These are phyloP conservation scores for Bryopsis sp. DNA, from an alignment of 139 green algal genomes.

Conservation along the genomic window DNA sequence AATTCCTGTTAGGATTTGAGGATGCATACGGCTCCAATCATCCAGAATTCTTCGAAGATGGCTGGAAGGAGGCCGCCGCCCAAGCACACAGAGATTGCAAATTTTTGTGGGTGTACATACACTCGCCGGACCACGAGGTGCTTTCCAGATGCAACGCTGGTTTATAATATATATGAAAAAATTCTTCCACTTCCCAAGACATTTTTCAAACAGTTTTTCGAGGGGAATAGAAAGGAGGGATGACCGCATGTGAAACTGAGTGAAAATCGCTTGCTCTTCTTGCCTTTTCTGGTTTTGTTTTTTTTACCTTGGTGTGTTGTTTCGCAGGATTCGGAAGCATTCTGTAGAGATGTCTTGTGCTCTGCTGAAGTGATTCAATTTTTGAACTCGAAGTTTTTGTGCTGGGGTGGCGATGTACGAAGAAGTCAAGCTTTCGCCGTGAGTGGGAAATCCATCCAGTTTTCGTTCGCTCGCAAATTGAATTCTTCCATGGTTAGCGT, in stretches of 20 bases:
- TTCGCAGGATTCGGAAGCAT: slow-evolving; percentile 54
- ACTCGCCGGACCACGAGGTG: slow-evolving; percentile 58
- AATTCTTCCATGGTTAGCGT: too few relatives aligned
- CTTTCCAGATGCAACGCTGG: too few relatives aligned
- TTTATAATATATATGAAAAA: too few relatives aligned
- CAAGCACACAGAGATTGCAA: slow-evolving; percentile 50
- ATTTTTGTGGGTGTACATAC: slow-evolving; percentile 75
- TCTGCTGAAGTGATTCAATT: slow-evolving; percentile 43
- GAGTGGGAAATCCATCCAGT: too few relatives aligned
- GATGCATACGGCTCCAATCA: slow-evolving; percentile 29
- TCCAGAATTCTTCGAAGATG: slow-evolving; percentile 31
- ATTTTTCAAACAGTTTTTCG: too few relatives aligned
- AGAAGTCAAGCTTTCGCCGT: slow-evolving; percentile 50
- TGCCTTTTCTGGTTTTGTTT: too few relatives aligned
- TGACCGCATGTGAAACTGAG: too few relatives aligned
- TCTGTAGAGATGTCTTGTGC: slow-evolving; percentile 49
- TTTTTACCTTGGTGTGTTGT: too few relatives aligned
- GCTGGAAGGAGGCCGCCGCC: slow-evolving; percentile 40
- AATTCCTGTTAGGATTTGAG: slow-evolving; percentile 24
- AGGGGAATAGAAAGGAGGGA: too few relatives aligned
- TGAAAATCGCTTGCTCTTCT: too few relatives aligned
- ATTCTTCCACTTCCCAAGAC: too few relatives aligned
- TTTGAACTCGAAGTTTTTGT: slow-evolving; percentile 43
- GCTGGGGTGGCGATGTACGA: slow-evolving; percentile 60
- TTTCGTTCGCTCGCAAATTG: too few relatives aligned